Evolutionary conservation across 768 basidiomycete genomes (phyloP), one percentile per base, ranked within the genome.

Genomic region (Podaxis mareebaensis): DNA sequence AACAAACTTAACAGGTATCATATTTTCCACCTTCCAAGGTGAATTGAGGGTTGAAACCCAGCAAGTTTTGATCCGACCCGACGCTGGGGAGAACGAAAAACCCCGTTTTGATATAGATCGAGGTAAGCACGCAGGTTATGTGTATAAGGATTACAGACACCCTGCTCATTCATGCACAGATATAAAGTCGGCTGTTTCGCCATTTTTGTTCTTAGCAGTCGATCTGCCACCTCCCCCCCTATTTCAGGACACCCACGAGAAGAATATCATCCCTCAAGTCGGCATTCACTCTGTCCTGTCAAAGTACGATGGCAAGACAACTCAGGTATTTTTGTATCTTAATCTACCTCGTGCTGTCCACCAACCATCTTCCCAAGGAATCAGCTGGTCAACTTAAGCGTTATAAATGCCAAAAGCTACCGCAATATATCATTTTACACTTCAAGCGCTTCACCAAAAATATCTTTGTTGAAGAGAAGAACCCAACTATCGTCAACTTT

Each of bases 231-330:
- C 97, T 0, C 95, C 95, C n/a, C 97, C 96, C 15, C 78, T 99
- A 42, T 99, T 99, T 77, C 96, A 98, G 76, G 96, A 98, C 72
- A 78, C 92, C 3, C 85, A 96, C 52, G 95, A 97, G 79, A 97
- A 97, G 79, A 98, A 99, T 74, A 99, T 99, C 73, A 97, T 99
- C 67, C 97, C 97, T 36, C 97, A 99, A 82, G 93, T 97, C 65
- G 91, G 90, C 52, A 88, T 99, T 62, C 87, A 95, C 63, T 88
- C 89, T 11, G 89, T 99, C 30, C 82, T 99, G 24, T 84, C 91
- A 20, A 99, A 99, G 76, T 99, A 95, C 75, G 94, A 99, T 75
- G 97, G 97, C 13, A 80, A 78, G 67, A 92, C 91, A 3, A 92
- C 95, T 15, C 94, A 96, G 81, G 94, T 91, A 71, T 70, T 67